Evolutionary conservation across 2,329 filamentous ascomycete genomes (phyloP), one percentile per base, ranked within the genome.

Genomic region (Myriosclerotinia duriaeana): DNA sequence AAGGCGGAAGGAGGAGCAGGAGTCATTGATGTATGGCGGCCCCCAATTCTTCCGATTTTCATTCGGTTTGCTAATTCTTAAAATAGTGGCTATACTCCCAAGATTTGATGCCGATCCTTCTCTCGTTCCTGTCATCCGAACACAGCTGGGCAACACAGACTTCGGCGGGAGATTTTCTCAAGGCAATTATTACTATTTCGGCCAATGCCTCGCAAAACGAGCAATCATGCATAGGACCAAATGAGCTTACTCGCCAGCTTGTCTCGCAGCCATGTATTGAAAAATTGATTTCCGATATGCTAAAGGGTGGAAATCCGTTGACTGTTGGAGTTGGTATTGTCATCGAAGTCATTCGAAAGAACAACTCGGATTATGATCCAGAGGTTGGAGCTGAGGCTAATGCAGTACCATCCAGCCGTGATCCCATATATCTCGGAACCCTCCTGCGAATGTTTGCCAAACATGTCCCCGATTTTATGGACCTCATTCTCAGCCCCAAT

Each of bases 301-400:
- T 98, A 17, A 85, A 89, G 62, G 95, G 95, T 50, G 95, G 95
- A 36, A 98, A 99, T 74, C 90, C 95, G 7, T 80, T 99, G 67
- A 98, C 94, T 0, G 96, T 98, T 20, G 95, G 95, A 60, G 95
- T 99, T 14, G 95, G 95, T 26, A 97, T 98, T 74, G 87, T 99
- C 44, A 99, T 99, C 70, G 95, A 99, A 79, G 95, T 99, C 55
- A 99, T 99, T 76, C 87, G 95, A 68, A 99, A 99, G 81, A 99
- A 99, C 79, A 99, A 99, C 77, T 98, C 95, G 0, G 95, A 99
- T 78, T 99, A 99, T 77, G 95, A 99, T 73, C 89, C 95, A 0
- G 95, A 98, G 72, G 91, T 93, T 72, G 88, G 93, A 69, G 87
- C 90, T 59, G 92, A 93, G 67, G 87, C 91, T 38, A 91, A 91